Percentiles rank a stretch among this genome's conserved stretches.
These are phyloP conservation scores for Penicillium paxilli DNA, from an alignment of 495 filamentous ascomycete genomes.

Conservation along the genomic window DNA sequence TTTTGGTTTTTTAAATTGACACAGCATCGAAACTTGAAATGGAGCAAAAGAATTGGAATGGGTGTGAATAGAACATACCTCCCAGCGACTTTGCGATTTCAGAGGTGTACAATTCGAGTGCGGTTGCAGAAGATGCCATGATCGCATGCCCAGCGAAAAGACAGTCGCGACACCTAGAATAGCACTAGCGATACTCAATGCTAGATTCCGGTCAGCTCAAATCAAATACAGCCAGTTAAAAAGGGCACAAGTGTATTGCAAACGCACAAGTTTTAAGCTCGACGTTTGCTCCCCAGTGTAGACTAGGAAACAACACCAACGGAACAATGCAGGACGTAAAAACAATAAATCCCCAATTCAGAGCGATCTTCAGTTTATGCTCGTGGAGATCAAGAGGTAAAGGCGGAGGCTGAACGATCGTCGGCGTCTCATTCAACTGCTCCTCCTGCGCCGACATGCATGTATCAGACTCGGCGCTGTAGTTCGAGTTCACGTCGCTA, in stretches of 20 bases:
- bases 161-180: slow-evolving; percentile 10
- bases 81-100: slow-evolving; percentile 9
- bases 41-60: neutral
- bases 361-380: slow-evolving; percentile 6
- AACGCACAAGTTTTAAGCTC: slow-evolving; percentile 1
- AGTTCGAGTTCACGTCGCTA: too few relatives aligned
- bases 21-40: too few relatives aligned
- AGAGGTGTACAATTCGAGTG: slow-evolving; percentile 5
- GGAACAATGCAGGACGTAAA: slow-evolving; percentile 11
- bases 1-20: too few relatives aligned
- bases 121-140: slow-evolving; percentile 7
- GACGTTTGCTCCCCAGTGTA: slow-evolving; percentile 8
- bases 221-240: neutral
- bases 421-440: too few relatives aligned
- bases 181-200: slow-evolving; percentile 9
- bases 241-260: neutral
- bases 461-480: too few relatives aligned
- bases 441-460: too few relatives aligned
- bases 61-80: slow-evolving; percentile 1
- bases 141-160: slow-evolving; percentile 5
- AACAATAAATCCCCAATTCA: slow-evolving; percentile 5
- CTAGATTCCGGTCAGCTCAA: neutral
- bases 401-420: too few relatives aligned
- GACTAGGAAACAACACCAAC: slow-evolving; percentile 8
- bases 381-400: slow-evolving; percentile 10